phyloP scores from a whole-genome alignment of 2,329 filamentous ascomycete genomes.

The Diaporthe eres region DNA sequence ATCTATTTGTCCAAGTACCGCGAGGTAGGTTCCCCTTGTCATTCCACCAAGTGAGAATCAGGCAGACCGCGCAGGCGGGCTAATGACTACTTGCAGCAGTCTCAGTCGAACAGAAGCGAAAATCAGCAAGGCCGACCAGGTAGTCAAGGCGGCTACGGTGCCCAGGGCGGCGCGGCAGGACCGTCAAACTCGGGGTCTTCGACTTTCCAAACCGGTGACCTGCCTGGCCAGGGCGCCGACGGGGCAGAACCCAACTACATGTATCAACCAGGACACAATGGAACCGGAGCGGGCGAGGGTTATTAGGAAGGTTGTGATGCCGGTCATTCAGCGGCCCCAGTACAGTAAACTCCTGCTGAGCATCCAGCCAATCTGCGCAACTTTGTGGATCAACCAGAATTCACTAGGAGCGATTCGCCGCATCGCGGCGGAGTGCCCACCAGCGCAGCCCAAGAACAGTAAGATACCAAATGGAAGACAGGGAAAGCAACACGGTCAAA shows the following conservation, averaged over 20 bases:
- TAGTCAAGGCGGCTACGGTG: slow-evolving; percentile 66
- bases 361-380: not conserved
- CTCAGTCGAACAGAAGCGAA: slow-evolving; percentile 81
- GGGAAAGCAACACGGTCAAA: slow-evolving; percentile 14
- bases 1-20: slow-evolving; percentile 98
- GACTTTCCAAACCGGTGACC: slow-evolving; percentile 61
- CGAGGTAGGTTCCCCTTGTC: slow-evolving; percentile 78
- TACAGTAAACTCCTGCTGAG: not conserved
- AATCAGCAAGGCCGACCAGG: slow-evolving; percentile 64
- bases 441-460: slow-evolving; percentile 13
- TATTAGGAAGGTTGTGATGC: slow-evolving; percentile 56
- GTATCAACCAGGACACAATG: slow-evolving; percentile 73
- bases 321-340: not conserved
- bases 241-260: slow-evolving; percentile 63
- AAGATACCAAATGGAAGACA: slow-evolving; percentile 4
- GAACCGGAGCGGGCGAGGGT: slow-evolving; percentile 65
- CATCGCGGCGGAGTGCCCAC: not conserved
- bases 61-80: slow-evolving; percentile 40
- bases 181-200: slow-evolving; percentile 56
- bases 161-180: slow-evolving; percentile 56
- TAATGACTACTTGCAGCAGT: slow-evolving; percentile 67
- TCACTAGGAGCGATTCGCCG: not conserved
- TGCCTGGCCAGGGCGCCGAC: slow-evolving; percentile 59
- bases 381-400: not conserved
- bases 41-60: not conserved